phyloP scores from a whole-genome alignment of 2,329 filamentous ascomycete species.

The Colletotrichum endophyticum region DNA sequence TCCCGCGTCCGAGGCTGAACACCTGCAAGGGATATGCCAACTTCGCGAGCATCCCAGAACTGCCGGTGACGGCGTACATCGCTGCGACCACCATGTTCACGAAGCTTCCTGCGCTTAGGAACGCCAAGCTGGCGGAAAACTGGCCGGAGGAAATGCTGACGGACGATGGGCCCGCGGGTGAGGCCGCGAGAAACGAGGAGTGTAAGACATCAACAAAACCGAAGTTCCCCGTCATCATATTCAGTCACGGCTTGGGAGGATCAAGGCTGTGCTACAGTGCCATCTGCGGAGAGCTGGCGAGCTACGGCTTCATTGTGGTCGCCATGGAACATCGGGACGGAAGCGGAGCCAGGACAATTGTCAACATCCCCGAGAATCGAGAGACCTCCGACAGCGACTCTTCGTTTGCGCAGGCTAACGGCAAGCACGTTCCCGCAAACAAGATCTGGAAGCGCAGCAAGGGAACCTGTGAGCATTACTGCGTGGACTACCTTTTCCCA shows the following conservation, averaged over 20 bases:
- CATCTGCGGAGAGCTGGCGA: slow-evolving; percentile 70
- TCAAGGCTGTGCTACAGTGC: slow-evolving; percentile 67
- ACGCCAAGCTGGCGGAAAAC: slow-evolving; percentile 60
- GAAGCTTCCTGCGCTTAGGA: slow-evolving; percentile 68
- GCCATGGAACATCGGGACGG: slow-evolving; percentile 71
- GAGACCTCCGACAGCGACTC: slow-evolving; percentile 35
- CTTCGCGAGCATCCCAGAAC: slow-evolving; percentile 58
- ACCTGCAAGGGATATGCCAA: slow-evolving; percentile 67
- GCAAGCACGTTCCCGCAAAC: slow-evolving; percentile 34
- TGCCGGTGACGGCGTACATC: slow-evolving; percentile 57
- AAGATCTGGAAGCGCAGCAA: slow-evolving; percentile 33
- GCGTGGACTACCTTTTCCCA: slow-evolving; percentile 68
- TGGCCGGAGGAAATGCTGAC: slow-evolving; percentile 49
- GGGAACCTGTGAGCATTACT: slow-evolving; percentile 42
- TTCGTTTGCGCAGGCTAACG: slow-evolving; percentile 28
- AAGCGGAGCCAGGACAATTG: slow-evolving; percentile 63
- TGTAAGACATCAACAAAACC: slow-evolving; percentile 37
- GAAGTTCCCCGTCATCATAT: slow-evolving; percentile 66
- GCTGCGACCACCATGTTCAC: slow-evolving; percentile 65
- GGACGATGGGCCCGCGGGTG: slow-evolving; percentile 37
- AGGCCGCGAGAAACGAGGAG: slow-evolving; percentile 31
- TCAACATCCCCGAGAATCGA: slow-evolving; percentile 57
- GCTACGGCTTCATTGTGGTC: slow-evolving; percentile 69
- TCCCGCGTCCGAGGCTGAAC: slow-evolving; percentile 60
- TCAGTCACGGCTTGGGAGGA: slow-evolving; percentile 70